Evolutionary conservation across 495 filamentous ascomycete species (phyloP).

Genomic region (Penicillium ochrochloron): DNA sequence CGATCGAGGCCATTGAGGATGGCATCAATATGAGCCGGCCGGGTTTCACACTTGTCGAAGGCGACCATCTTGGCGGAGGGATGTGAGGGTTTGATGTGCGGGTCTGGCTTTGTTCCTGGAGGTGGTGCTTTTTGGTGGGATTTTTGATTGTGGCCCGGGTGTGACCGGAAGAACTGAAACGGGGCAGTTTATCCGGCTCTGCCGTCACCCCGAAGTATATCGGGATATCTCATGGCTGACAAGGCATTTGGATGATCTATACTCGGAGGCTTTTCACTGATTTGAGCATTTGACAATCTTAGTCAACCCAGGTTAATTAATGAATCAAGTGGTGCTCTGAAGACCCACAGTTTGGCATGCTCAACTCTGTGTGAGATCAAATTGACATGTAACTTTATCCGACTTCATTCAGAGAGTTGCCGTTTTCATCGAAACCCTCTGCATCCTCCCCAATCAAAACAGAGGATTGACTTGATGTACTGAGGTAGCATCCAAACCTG

Average conservation of each 20-base stretch:
- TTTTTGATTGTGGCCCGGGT: conserved; percentile 48
- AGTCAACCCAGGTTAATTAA: neutral
- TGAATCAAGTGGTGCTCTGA: neutral
- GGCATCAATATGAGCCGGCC: conserved; percentile 86
- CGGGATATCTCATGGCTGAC: neutral
- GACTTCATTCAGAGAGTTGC: neutral
- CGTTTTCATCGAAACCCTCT: neutral
- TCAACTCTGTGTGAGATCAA: neutral
- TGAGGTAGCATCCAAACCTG: neutral
- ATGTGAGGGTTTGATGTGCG: conserved; percentile 31
- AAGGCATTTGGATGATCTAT: neutral
- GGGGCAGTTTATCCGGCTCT: conserved; percentile 33
- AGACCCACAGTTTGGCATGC: neutral
- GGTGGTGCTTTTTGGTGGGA: conserved; percentile 44
- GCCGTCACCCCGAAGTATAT: conserved; percentile 22
- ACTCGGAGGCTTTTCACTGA: neutral
- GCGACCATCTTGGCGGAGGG: conserved; percentile 50
- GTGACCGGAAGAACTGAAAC: conserved; percentile 23
- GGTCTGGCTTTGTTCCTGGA: conserved; percentile 30
- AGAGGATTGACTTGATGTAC: neutral
- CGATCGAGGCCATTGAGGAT: conserved; percentile 94
- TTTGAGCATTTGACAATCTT: neutral
- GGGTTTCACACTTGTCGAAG: conserved; percentile 61
- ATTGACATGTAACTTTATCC: neutral
- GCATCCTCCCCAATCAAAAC: neutral